Conservation (phyloP, 176 grass and related monocot genomes). For the Ampelocalamus luodianensis region DNA sequence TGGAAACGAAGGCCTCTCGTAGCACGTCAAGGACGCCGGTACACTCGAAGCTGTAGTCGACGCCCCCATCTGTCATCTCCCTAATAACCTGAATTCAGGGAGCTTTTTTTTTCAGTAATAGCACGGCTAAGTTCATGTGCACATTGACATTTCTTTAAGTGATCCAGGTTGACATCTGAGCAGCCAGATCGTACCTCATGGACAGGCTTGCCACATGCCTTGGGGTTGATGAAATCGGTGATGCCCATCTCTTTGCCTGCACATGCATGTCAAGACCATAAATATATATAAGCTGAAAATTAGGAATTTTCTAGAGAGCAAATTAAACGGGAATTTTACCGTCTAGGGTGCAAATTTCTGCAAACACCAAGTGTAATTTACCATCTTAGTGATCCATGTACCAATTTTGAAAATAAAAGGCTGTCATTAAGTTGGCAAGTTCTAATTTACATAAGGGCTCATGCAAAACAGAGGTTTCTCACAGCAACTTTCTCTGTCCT, state of each 20-base stretch:
- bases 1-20: conserved; percentile 76
- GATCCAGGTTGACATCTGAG: neutral
- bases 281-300: neutral
- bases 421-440: neutral
- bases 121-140: neutral
- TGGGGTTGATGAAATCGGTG: conserved; percentile 72
- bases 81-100: conserved; percentile 54
- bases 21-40: conserved; percentile 64
- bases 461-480: neutral
- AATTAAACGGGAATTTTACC: no score
- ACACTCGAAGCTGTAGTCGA: conserved; percentile 94
- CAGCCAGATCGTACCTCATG: conserved; percentile 57
- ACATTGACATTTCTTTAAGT: neutral
- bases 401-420: neutral
- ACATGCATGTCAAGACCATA: neutral
- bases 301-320: no score
- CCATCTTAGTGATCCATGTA: neutral
- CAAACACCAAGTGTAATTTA: no score
- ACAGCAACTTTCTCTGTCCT: neutral
- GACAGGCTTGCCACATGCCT: conserved; percentile 47
- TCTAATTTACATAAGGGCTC: neutral
- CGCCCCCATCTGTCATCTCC: conserved; percentile 80
- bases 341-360: no score
- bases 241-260: conserved; percentile 84
- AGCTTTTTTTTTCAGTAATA: neutral